Conservation (phyloP, 306 rosid genomes). For the Quercus rubra region DNA sequence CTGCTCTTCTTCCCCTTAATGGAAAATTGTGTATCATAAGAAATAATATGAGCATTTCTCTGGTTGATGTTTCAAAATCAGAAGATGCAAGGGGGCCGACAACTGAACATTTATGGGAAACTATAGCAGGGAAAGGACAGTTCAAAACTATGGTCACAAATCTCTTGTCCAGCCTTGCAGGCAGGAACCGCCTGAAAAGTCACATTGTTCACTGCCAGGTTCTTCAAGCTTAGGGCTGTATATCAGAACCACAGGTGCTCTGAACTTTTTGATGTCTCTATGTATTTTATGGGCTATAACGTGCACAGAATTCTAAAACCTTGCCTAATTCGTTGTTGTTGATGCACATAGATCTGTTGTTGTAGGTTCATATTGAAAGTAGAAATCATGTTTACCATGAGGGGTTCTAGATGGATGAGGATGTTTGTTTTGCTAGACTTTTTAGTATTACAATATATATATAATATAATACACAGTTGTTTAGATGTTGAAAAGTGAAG, state of each 20-base stretch:
- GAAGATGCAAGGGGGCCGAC: slow-evolving; percentile 43
- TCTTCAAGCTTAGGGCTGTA: slow-evolving; percentile 65
- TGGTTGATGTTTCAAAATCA: slow-evolving; percentile 65
- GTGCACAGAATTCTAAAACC: slow-evolving; percentile 20
- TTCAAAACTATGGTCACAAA: slow-evolving; percentile 75
- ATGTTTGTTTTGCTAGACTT: slow-evolving; percentile 30
- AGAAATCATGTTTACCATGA: slow-evolving; percentile 23
- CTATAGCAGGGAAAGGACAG: slow-evolving; percentile 73
- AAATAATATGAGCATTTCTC: slow-evolving; percentile 72
- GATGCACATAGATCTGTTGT: slow-evolving; percentile 11
- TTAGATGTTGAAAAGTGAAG: slow-evolving; percentile 30
- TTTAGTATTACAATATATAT: slow-evolving; percentile 36
- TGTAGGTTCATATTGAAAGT: slow-evolving; percentile 18
- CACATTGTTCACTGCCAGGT: slow-evolving; percentile 92
- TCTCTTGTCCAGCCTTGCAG: slow-evolving; percentile 78
- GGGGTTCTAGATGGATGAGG: slow-evolving; percentile 30
- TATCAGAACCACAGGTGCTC: slow-evolving; percentile 8
- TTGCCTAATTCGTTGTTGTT: slow-evolving; percentile 10
- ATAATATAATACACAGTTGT: slow-evolving; percentile 34
- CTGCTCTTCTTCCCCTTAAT: slow-evolving; percentile 67
- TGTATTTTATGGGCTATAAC: slow-evolving; percentile 12
- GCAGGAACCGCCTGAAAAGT: slow-evolving; percentile 76
- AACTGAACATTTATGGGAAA: slow-evolving; percentile 73
- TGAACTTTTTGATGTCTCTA: slow-evolving; percentile 2
- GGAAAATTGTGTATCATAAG: slow-evolving; percentile 74